Percentiles rank a stretch among this genome's conserved stretches.
Evolutionary conservation across 148 eudicot species (phyloP).

Genomic region (Talinum fruticosum): DNA sequence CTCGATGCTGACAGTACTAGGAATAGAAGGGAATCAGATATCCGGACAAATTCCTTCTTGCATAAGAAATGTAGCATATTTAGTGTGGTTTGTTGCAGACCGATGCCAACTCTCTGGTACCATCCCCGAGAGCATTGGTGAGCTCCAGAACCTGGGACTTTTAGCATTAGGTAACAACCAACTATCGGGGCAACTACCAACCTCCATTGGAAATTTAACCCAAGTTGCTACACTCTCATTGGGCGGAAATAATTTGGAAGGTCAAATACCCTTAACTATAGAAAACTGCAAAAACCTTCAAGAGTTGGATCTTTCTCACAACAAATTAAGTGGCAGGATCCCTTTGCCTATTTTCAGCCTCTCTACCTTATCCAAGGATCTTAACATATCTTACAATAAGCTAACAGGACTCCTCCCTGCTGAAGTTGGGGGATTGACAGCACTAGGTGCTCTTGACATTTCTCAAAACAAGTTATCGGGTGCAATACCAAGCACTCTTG

Average conservation of each 20-base stretch:
- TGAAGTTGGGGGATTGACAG: conserved; percentile 26
- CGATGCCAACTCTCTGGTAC: conserved; percentile 23
- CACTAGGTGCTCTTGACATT: conserved; percentile 18
- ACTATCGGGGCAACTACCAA: not conserved
- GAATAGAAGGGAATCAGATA: not conserved
- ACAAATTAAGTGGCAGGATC: conserved; percentile 27
- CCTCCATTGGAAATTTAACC: not conserved
- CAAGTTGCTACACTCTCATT: not conserved
- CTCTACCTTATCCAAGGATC: not conserved
- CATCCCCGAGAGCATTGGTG: conserved; percentile 28
- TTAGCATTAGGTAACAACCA: conserved; percentile 4
- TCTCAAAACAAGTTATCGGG: conserved; percentile 27
- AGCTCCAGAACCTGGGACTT: conserved; percentile 4
- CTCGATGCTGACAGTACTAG: not conserved
- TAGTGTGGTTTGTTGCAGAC: not conserved
- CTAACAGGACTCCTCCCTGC: conserved; percentile 26
- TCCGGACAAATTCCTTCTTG: not conserved
- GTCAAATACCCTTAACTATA: conserved; percentile 25
- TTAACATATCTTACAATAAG: conserved; percentile 22
- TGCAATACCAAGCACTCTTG: conserved; percentile 28
- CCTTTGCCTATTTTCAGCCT: conserved; percentile 31
- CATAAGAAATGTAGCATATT: conserved; percentile 19
- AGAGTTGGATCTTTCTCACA: conserved; percentile 15
- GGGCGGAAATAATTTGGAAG: not conserved
- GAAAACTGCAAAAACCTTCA: conserved; percentile 28